Percentiles rank a stretch among this genome's conserved stretches.
These are phyloP conservation scores for Syzygium aromaticum DNA, from an alignment of 345 rosid genomes.

Conservation along the genomic window DNA sequence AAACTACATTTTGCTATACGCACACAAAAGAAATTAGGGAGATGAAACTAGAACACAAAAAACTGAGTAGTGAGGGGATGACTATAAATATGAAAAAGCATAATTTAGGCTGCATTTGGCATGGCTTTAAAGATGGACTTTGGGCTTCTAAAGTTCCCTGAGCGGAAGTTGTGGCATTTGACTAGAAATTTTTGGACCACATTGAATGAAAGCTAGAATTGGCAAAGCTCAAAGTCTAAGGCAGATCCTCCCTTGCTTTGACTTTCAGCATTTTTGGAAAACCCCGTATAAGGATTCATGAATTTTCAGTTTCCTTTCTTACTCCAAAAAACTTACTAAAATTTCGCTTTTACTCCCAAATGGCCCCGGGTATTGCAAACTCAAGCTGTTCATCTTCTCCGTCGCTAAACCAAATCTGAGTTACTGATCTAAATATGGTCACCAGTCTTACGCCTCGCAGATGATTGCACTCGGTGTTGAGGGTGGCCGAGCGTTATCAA, in stretches of 20 bases:
- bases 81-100: background rate
- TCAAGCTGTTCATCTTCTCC: too few relatives aligned
- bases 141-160: too few relatives aligned
- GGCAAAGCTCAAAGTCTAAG: background rate
- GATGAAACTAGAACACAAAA: background rate
- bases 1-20: background rate
- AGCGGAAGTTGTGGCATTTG: background rate
- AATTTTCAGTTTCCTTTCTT: background rate
- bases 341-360: too few relatives aligned
- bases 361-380: too few relatives aligned
- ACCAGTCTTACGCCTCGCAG: too few relatives aligned
- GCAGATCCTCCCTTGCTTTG: background rate
- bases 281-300: background rate
- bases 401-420: too few relatives aligned
- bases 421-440: too few relatives aligned
- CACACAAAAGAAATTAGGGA: background rate
- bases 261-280: too few relatives aligned
- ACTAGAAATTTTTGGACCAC: background rate
- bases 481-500: too few relatives aligned
- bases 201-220: background rate
- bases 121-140: background rate
- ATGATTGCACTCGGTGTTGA: too few relatives aligned
- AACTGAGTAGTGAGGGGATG: background rate
- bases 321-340: background rate
- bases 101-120: background rate